Evolutionary conservation across 2,329 filamentous ascomycete genomes (phyloP), one percentile per base, ranked within the genome.

Genomic region (Colletotrichum truncatum): DNA sequence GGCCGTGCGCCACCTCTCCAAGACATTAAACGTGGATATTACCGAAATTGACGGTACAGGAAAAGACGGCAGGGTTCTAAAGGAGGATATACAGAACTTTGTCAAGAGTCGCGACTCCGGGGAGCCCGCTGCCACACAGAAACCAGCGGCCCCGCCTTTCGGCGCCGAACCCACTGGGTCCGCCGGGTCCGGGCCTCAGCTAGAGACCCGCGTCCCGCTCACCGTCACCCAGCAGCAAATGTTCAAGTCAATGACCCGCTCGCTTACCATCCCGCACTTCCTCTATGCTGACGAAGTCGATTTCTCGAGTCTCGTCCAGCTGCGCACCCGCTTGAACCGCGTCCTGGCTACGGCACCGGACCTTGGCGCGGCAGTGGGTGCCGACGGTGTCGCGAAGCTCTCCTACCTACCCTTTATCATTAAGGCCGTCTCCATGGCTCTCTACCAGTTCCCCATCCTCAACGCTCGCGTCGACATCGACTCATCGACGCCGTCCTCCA

Each of bases 241-340:
- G 96, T 98, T 97, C 89, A 98, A 97, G 82, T 87, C 90, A 66
- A 99, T 99, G 96, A 98, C 95, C 12, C 89, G 89, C 64, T 98
- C 95, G 3, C 86, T 99, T 68, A 88, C 80, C 53, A 98, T 98
- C 72, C 96, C 96, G 0, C 96, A 98, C 79, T 98, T 99, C 80
- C 88, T 98, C 66, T 99, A 97, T 81, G 91, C 93, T 38, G 94
- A 97, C 78, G 93, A 95, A 75, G 84, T 97, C 52, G 92, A 97
- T 80, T 91, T 98, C 76, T 90, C 91, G 43, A 83, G 86, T 38
- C 86, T 99, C 4, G 89, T 89, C 64, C 80, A 86, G 51, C 85
- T 98, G 55, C 92, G 96, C 48, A 83, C 84, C 67, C 90, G 88
- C 49, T 86, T 98, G 63, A 97, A 97, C 79, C 85, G 81, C 69